These are phyloP conservation scores for Erythrobasidium hasegawianum DNA, from an alignment of 1,284 basidiomycete genomes.

Conservation along the genomic window DNA sequence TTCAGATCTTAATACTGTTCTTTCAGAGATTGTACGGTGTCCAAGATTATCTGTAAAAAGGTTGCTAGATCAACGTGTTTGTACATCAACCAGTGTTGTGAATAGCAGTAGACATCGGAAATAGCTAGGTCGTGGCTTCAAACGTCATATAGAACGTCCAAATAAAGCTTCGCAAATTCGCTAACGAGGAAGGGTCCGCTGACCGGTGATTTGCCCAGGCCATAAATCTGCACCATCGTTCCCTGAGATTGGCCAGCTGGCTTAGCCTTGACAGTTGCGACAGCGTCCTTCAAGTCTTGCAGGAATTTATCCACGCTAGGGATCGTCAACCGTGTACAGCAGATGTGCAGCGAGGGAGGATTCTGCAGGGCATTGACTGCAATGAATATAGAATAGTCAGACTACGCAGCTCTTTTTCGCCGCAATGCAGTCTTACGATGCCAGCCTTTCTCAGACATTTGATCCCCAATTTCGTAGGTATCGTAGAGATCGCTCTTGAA, in stretches of 20 bases:
- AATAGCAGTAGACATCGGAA: too few species aligned
- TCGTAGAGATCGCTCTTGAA: conserved; percentile 62
- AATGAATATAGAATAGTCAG: not conserved
- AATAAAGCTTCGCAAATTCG: conserved; percentile 32
- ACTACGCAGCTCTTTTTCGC: conserved; percentile 32
- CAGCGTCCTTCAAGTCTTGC: conserved; percentile 70
- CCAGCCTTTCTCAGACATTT: conserved; percentile 64
- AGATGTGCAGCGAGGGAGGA: conserved; percentile 85
- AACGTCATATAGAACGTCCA: conserved; percentile 32
- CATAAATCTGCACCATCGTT: conserved; percentile 32
- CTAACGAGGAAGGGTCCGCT: conserved; percentile 27
- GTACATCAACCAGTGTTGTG: too few species aligned
- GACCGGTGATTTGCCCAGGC: conserved; percentile 25
- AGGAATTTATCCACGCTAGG: conserved; percentile 72
- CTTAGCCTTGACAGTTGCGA: conserved; percentile 59
- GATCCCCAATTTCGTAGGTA: conserved; percentile 83
- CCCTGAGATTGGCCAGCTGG: conserved; percentile 12
- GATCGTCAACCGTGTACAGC: conserved; percentile 79
- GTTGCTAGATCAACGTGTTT: too few species aligned
- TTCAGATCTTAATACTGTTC: conserved; percentile 46
- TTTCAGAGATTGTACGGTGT: too few species aligned
- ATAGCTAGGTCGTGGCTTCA: not conserved
- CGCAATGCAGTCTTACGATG: conserved; percentile 34
- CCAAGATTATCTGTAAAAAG: too few species aligned
- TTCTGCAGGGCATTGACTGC: conserved; percentile 70